Evolutionary conservation across 75 land plant genomes (phyloP), one percentile per base, ranked within the genome.

Genomic region (Picea glauca): DNA sequence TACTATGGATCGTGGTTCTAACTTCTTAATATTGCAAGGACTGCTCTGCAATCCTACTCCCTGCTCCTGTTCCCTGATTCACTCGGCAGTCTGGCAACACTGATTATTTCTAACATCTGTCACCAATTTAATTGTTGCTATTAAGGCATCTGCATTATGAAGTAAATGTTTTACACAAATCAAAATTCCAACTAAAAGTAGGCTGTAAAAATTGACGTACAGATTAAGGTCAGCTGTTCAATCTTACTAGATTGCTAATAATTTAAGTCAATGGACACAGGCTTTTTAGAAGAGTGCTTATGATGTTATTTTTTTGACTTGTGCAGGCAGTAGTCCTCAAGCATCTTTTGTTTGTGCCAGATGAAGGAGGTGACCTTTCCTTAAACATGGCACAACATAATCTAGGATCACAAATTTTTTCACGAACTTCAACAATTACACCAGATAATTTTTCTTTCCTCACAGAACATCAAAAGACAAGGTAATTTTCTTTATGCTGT

Each of bases 281-380:
- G 43, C 43, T 26, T 40, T 40, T 40, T 40, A 40, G 13, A 38
- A 31, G n/a, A 54, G 15, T 43, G 72, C 75, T 2, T 73, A 14
- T 58, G 14, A 18, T 70, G 18, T 20, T 46, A 74, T 30, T 83
- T 40, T 80, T 76, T 65, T 13, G 13, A 13, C 23, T 72, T 76
- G 1, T 89, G 84, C 95, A 96, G 99, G 99, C 99, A 46, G 85
- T 85, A 78, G 90, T 96, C 72, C 91, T 96, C 58, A 96, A 96
- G 67, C 84, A 94, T 77, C 89, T 96, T 63, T 81, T 96, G 67
- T 96, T 96, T 90, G 84, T 79, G 65, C 72, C 84, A 13, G 85
- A 82, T 38, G 81, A 26, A 26, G 26, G 77, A 32, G 76, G 72
- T 76, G 78, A 80, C 38, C 35, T 32, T 84, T 64, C 75, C 59